Evolutionary conservation across 2,329 filamentous ascomycete genomes (phyloP), one percentile per base, ranked within the genome.

Genomic region (Teratosphaeria nubilosa): DNA sequence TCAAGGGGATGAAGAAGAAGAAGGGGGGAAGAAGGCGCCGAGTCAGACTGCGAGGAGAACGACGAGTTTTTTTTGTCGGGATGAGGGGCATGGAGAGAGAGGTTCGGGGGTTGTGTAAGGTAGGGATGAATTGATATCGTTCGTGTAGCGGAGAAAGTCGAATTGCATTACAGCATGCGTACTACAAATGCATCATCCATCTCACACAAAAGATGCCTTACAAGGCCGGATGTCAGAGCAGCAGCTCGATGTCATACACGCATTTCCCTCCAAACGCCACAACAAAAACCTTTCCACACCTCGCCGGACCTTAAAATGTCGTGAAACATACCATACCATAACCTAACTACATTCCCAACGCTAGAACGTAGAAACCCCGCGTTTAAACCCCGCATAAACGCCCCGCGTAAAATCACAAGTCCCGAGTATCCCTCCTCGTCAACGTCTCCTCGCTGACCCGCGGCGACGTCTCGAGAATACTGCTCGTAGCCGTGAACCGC

Each of bases 401-500:
- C n/a, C 27, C 27, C 27, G 27, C 27, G 27, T 30, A 3, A 30
- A 1, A 7, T 52, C 25, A 54, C n/a, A 41, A 48, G 20, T 50
- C 51, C 51, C 45, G 56, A 16, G 51, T 30, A 31, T 57, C 56
- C 53, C 55, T 58, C 32, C 59, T 61, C 57, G 68, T 60, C 31
- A 74, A 63, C 10, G 74, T 76, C 56, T 76, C 74, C 51, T 68
- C 66, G 61, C 74, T 76, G 24, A 71, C 66, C 57, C 75, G 65
- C 4, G 73, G 71, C 53, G 70, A 74, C 37, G 74, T 70, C 54
- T 74, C 74, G 31, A 74, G 63, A 5, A 77, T 68, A 58, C 74
- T 76, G 68, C 74, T 76, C 20, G 72, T 70, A 4, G 72, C 69
- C 11, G 73, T 74, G 34, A 66, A 68, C 25, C 70, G 62, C 1